Evolutionary conservation across 2,329 filamentous ascomycete genomes (phyloP).

Genomic region (Didymella sp.): DNA sequence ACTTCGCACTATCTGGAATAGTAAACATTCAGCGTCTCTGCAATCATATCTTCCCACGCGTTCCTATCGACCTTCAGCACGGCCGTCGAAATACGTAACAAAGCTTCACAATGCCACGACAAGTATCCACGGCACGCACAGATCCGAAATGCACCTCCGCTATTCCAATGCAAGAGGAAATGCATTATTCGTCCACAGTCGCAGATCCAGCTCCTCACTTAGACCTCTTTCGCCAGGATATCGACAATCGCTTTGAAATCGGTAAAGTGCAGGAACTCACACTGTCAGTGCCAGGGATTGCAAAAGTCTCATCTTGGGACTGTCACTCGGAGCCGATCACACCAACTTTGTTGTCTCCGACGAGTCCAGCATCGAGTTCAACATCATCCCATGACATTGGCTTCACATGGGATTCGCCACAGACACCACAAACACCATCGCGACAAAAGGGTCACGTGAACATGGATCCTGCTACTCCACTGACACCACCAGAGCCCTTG

Average conservation of each 20-base stretch:
- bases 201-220: not conserved
- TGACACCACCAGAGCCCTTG: not conserved
- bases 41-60: too few species aligned
- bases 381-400: not conserved
- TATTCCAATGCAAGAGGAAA: not conserved
- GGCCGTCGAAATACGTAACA: not conserved
- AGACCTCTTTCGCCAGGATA: not conserved
- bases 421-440: not conserved
- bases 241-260: not conserved
- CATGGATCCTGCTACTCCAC: not conserved
- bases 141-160: not conserved
- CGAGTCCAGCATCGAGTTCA: not conserved
- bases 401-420: constrained; percentile 1
- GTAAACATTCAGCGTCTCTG: too few species aligned
- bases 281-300: not conserved
- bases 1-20: not conserved
- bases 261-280: not conserved
- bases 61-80: too few species aligned
- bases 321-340: not conserved
- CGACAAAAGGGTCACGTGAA: not conserved
- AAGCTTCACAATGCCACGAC: not conserved
- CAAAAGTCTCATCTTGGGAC: not conserved
- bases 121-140: not conserved
- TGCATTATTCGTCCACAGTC: not conserved
- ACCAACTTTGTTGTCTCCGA: not conserved